Percentiles rank a stretch among this genome's conserved stretches.
phyloP scores from a whole-genome alignment of 1,139 yeast species.

The Geotrichum fermentans region DNA sequence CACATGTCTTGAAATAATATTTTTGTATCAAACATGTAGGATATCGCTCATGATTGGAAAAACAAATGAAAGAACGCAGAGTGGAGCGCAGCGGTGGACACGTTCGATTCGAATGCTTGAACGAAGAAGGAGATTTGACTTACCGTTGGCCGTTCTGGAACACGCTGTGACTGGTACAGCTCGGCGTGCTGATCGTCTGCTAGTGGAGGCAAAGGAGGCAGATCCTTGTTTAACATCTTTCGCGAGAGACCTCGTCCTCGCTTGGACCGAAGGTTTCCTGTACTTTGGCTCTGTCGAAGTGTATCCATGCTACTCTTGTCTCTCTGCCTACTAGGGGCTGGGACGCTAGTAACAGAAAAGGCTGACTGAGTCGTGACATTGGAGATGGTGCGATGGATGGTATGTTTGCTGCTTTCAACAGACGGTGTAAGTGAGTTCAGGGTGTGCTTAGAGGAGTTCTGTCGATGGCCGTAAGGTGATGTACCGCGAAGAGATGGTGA shows the following conservation, averaged over 20 bases:
- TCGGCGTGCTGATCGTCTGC: no score
- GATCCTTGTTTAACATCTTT: neutral
- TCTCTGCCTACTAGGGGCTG: neutral
- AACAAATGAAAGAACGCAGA: no score
- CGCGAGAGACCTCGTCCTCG: neutral
- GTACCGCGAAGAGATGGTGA: neutral
- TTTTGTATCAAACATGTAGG: no score
- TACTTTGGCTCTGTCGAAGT: neutral
- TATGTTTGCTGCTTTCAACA: neutral
- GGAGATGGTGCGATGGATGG: neutral
- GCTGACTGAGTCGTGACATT: neutral
- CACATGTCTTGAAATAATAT: no score
- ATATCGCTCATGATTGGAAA: no score
- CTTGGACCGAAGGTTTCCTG: neutral
- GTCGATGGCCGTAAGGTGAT: neutral
- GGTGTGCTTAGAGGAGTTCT: no score
- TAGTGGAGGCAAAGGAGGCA: conserved; percentile 2
- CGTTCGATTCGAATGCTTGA: no score
- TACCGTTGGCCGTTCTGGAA: no score
- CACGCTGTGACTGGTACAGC: no score
- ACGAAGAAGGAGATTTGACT: no score
- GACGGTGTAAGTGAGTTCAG: no score
- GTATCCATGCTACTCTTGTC: neutral
- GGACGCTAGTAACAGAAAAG: neutral
- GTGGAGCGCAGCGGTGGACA: no score